Evolutionary conservation across 257 asterid species (phyloP), one percentile per base, ranked within the genome.

Genomic region (Perilla frutescens): DNA sequence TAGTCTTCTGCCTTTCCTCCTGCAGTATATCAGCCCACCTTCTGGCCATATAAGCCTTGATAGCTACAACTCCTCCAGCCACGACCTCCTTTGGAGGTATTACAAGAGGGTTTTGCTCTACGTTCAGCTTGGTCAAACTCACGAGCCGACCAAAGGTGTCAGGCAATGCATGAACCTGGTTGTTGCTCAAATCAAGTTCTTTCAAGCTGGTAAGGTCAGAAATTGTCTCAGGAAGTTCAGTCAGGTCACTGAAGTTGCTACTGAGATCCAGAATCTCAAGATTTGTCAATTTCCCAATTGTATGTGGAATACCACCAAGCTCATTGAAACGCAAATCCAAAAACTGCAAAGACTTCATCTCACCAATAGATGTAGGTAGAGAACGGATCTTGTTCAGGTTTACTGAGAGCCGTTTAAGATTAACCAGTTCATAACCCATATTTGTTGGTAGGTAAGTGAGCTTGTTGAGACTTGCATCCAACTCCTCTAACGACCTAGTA

Each of bases 151-250:
- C 92, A 76, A 93, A 84, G 74, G 84, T 78, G 72, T 87, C 83
- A 3, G 99, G 98, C 79, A 94, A 64, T 43, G 85, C 88, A 36
- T 77, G 94, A 70, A 94, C 88, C 91, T 94, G 98, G 79, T 94
- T 91, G 88, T 94, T 91, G 87, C 98, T 90, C 83, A 91, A 68
- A 81, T 94, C 95, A 37, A 90, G 91, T 69, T 94, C 99, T 75
- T 85, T 90, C 49, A 94, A 91, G 80, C 64, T 88, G 68, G 60
- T 77, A 31, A 94, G 88, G 79, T 91, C 96, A 50, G 92, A 81
- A 31, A 94, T 78, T 34, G 97, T 83, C 12, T 81, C 86, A 5
- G 99, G 97, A 29, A 94, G 92, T 62, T 85, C 89, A 36, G 82
- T 76, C 47, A 94, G 79, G 82, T 94, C 97, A 47, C 82, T 92